These are phyloP conservation scores for Heliamphora pulchella DNA, from an alignment of 179 eudicot species.

Conservation along the genomic window DNA sequence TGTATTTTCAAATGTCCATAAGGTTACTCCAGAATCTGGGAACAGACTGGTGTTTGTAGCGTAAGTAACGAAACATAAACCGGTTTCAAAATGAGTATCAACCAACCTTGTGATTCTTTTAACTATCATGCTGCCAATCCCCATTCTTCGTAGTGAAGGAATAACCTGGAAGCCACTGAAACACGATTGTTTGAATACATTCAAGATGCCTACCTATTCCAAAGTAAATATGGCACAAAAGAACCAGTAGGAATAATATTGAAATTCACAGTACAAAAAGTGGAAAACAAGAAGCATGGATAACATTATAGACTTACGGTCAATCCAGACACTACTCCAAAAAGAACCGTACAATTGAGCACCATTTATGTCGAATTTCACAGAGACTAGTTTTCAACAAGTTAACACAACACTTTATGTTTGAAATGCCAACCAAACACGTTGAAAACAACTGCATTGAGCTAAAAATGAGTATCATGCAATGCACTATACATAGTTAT, in stretches of 20 bases:
- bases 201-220: background rate
- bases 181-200: slow-evolving; percentile 16
- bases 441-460: background rate
- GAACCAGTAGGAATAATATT: background rate
- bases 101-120: slow-evolving; percentile 64
- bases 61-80: background rate
- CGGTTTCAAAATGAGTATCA: background rate
- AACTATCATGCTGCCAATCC: slow-evolving; percentile 69
- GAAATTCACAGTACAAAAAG: background rate
- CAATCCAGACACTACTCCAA: background rate
- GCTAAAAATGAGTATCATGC: background rate
- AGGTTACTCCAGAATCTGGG: background rate
- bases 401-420: background rate
- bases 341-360: background rate
- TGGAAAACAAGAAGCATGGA: background rate
- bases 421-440: background rate
- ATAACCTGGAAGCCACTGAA: slow-evolving; percentile 59
- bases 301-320: no score
- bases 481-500: background rate
- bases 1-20: background rate
- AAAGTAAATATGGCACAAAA: background rate
- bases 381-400: background rate
- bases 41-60: background rate
- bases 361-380: background rate
- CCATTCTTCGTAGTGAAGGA: slow-evolving; percentile 54